phyloP scores from a whole-genome alignment of 1,284 basidiomycete species.

The Tilletiaria anomala region DNA sequence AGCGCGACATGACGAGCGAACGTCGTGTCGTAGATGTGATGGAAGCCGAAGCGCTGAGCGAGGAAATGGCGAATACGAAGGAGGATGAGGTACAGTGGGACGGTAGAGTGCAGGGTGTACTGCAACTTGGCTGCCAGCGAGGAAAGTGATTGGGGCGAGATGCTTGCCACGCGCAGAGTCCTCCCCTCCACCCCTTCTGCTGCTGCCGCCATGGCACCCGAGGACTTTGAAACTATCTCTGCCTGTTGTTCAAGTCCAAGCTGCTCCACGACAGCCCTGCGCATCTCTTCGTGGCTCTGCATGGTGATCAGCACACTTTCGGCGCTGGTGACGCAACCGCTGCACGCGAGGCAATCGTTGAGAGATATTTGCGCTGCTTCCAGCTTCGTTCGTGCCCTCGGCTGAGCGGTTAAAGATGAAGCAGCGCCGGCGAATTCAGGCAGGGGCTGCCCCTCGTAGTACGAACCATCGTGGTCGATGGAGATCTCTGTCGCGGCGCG shows the following conservation, averaged over 20 bases:
- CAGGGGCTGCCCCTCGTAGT: conserved; percentile 52
- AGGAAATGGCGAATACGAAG: conserved; percentile 44
- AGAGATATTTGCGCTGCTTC: conserved; percentile 69
- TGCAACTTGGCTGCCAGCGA: conserved; percentile 49
- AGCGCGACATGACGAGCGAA: conserved; percentile 80
- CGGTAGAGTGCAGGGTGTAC: conserved; percentile 43
- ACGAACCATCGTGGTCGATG: conserved; percentile 62
- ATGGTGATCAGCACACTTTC: conserved; percentile 94
- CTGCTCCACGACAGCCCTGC: conserved; percentile 40
- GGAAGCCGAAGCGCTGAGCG: conserved; percentile 48
- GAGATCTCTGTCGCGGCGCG: conserved; percentile 63
- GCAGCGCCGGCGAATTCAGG: neutral
- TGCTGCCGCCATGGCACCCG: too few species aligned
- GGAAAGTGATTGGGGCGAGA: conserved; percentile 76
- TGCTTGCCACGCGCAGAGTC: conserved; percentile 23
- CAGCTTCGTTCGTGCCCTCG: conserved; percentile 26
- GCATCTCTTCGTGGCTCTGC: conserved; percentile 84
- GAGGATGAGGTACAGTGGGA: conserved; percentile 37
- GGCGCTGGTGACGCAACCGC: conserved; percentile 94
- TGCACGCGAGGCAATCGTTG: conserved; percentile 88
- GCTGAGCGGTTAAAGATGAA: conserved; percentile 10
- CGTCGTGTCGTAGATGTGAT: conserved; percentile 76
- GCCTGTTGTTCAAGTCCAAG: neutral
- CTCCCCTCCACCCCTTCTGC: neutral
- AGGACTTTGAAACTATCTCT: too few species aligned